Conservation (phyloP, 1,284 basidiomycete genomes). For the Phellopilus nigrolimitatus region DNA sequence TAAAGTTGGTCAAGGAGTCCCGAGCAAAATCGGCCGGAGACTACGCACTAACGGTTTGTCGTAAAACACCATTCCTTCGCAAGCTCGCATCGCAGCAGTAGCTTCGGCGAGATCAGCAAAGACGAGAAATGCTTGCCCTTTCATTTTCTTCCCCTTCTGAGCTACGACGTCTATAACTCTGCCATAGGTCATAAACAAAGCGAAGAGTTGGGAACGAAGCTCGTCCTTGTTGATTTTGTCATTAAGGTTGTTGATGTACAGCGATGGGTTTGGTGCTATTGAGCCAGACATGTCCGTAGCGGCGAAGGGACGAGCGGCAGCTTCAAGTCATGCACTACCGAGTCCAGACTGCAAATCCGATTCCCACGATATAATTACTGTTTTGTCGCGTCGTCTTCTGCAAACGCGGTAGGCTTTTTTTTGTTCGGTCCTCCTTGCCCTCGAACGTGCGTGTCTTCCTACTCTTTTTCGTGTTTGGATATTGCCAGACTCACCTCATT, state of each 20-base stretch:
- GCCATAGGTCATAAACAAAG: constrained; percentile 91
- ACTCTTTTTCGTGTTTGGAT: too few relatives aligned
- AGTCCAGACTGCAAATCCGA: neutral
- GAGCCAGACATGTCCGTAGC: constrained; percentile 5
- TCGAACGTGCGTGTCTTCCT: constrained; percentile 9
- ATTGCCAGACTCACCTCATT: too few relatives aligned
- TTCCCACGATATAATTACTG: constrained; percentile 13
- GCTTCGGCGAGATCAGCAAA: constrained; percentile 87
- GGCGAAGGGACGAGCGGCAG: neutral
- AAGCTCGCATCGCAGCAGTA: constrained; percentile 86
- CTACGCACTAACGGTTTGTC: constrained; percentile 80
- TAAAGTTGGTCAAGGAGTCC: neutral
- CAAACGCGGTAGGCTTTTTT: neutral
- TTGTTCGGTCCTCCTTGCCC: neutral
- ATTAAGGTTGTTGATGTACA: constrained; percentile 95
- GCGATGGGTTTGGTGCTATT: constrained; percentile 75
- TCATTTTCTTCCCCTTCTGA: constrained; percentile 82
- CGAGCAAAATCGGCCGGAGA: constrained; percentile 18
- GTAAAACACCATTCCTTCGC: constrained; percentile 91
- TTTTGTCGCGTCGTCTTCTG: neutral
- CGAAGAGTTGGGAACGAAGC: constrained; percentile 77
- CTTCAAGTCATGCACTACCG: neutral
- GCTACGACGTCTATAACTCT: constrained; percentile 92
- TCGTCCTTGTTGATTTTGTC: constrained; percentile 94
- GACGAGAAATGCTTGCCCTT: constrained; percentile 95